These are phyloP conservation scores for Hypoxylon sp. DNA, from an alignment of 2,329 filamentous ascomycete species.

Conservation along the genomic window DNA sequence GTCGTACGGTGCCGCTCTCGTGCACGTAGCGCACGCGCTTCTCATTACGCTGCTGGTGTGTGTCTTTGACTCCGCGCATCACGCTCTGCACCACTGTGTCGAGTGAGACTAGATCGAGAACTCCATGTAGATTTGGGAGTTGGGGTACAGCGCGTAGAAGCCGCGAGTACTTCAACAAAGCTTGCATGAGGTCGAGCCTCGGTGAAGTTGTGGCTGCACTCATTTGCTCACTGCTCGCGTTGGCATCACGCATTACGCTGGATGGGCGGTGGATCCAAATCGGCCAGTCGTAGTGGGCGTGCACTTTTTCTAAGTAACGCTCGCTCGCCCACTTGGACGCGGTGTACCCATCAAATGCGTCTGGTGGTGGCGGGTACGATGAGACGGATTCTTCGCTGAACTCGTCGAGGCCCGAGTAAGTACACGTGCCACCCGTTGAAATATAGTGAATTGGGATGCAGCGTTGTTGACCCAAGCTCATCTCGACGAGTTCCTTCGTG, in stretches of 20 bases:
- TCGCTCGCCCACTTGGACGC: constrained; percentile 42
- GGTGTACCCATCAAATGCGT: constrained; percentile 36
- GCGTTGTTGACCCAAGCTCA: constrained; percentile 44
- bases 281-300: neutral
- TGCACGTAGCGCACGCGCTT: too few species aligned
- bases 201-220: too few species aligned
- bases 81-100: too few species aligned
- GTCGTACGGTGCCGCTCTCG: too few species aligned
- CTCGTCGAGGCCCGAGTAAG: neutral
- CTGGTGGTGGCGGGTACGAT: neutral
- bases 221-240: too few species aligned
- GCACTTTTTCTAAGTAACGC: constrained; percentile 30
- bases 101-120: too few species aligned
- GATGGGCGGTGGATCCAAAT: constrained; percentile 11
- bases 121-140: too few species aligned
- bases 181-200: too few species aligned
- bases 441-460: neutral
- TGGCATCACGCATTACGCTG: constrained; percentile 5
- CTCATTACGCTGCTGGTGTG: too few species aligned
- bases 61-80: too few species aligned
- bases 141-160: too few species aligned
- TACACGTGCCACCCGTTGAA: neutral
- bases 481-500: constrained; percentile 46
- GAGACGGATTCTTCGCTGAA: neutral
- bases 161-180: too few species aligned